Conservation (phyloP, 345 rosid genomes). For the Sisymbrium irio region DNA sequence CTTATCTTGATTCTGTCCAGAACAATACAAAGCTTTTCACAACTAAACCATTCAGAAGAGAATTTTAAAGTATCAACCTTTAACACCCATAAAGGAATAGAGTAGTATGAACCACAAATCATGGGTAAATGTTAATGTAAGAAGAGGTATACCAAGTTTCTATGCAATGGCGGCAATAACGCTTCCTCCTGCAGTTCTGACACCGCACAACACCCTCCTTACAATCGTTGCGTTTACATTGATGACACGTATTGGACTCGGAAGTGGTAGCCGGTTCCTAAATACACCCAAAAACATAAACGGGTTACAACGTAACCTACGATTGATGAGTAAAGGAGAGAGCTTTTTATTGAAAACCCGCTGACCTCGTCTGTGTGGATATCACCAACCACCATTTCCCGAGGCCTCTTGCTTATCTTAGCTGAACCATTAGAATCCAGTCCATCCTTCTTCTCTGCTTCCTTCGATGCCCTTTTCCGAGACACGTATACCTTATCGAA, state of each 20-base stretch:
- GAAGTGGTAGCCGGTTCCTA: conserved; percentile 24
- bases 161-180: conserved; percentile 50
- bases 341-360: neutral
- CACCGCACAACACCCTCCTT: conserved; percentile 51
- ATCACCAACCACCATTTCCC: neutral
- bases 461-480: neutral
- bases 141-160: conserved; percentile 39
- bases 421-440: neutral
- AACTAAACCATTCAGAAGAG: neutral
- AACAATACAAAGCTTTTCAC: neutral
- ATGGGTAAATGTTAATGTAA: neutral
- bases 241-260: conserved; percentile 49
- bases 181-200: conserved; percentile 42
- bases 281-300: neutral
- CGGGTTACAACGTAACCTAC: neutral
- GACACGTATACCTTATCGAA: neutral
- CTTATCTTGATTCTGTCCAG: neutral
- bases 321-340: neutral
- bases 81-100: neutral
- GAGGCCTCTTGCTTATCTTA: neutral
- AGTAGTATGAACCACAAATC: neutral
- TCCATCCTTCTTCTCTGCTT: neutral
- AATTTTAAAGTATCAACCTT: neutral
- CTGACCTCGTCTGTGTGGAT: conserved; percentile 1
- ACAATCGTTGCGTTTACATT: conserved; percentile 58